Evolutionary conservation across 805 yeast genomes (phyloP), one percentile per base, ranked within the genome.

Genomic region (Candida orba): DNA sequence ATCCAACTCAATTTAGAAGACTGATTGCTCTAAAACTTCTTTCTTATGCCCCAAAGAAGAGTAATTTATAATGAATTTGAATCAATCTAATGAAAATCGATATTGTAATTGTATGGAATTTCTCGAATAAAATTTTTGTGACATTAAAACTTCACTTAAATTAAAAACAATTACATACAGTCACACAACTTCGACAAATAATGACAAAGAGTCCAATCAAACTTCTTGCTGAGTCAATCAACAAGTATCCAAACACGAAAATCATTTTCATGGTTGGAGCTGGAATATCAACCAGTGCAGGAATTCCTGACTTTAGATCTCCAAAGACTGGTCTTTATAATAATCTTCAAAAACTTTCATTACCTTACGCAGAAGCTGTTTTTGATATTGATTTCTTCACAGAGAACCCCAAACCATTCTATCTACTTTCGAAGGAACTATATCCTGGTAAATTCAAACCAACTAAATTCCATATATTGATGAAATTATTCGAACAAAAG

Each of bases 341-440:
- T 50, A 91, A 91, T 59, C 67, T 91, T 41, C 71, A 82, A 18
- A 72, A 78, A 50, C 69, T 90, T 33, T 72, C 85, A 31, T 67
- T 91, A 39, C 98, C 98, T 6, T 89, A 78, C 59, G 93, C 97
- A 1, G 99, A 91, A 59, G 97, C 97, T 0, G 96, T 91, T 2
- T 91, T 91, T 60, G 97, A 90, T 58, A 81, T 91, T 35, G 90
- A 81, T 17, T 91, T 76, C 59, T 87, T 88, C 63, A 66, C 72
- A 37, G 69, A 83, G 44, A 74, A 76, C 41, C 98, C 98, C 0
- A 71, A 76, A 47, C 93, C 97, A 0, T 91, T 91, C 58, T 89
- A 85, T 57, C 77, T 84, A 0, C 68, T 91, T 41, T 95, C 96
- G 0, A 76, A 76, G 14, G 97, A 89, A 53, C 66, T 91, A 40